Evolutionary conservation across 148 eudicot species (phyloP).

Genomic region (Rhododendron mucronatum): DNA sequence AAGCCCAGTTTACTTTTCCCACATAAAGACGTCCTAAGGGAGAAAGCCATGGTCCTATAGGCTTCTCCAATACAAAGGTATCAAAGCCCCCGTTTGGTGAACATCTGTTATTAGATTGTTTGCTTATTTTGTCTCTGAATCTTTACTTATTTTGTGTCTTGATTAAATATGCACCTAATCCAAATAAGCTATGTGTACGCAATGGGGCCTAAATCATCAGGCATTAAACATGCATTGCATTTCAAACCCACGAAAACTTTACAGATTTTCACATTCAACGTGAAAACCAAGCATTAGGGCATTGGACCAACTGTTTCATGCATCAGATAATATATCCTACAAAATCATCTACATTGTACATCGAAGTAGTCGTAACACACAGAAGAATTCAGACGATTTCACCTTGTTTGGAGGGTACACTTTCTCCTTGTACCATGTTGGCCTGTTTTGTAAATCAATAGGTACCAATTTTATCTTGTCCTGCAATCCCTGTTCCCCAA

Average conservation of each 20-base stretch:
- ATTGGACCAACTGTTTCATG: not conserved
- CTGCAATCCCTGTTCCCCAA: slow-evolving; percentile 55
- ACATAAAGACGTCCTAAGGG: not conserved
- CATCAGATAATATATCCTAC: not conserved
- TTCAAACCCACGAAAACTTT: too few species aligned
- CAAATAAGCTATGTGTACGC: not conserved
- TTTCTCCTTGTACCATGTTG: slow-evolving; percentile 76
- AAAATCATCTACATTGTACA: not conserved
- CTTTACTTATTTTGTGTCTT: not conserved
- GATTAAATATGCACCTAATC: not conserved
- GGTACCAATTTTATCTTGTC: slow-evolving; percentile 70
- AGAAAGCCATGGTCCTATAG: not conserved
- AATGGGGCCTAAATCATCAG: not conserved
- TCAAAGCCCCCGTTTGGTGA: not conserved
- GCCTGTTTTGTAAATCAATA: slow-evolving; percentile 68
- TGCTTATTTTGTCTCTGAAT: not conserved
- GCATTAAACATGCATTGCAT: not conserved
- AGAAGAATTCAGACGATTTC: not conserved
- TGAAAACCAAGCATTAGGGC: not conserved
- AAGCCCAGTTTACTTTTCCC: not conserved
- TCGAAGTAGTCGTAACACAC: not conserved
- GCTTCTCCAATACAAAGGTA: not conserved
- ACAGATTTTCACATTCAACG: not conserved
- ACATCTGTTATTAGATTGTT: not conserved
- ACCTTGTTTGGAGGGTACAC: slow-evolving; percentile 79